phyloP scores from a whole-genome alignment of 1,284 basidiomycete species.

The Tilletia setariae region DNA sequence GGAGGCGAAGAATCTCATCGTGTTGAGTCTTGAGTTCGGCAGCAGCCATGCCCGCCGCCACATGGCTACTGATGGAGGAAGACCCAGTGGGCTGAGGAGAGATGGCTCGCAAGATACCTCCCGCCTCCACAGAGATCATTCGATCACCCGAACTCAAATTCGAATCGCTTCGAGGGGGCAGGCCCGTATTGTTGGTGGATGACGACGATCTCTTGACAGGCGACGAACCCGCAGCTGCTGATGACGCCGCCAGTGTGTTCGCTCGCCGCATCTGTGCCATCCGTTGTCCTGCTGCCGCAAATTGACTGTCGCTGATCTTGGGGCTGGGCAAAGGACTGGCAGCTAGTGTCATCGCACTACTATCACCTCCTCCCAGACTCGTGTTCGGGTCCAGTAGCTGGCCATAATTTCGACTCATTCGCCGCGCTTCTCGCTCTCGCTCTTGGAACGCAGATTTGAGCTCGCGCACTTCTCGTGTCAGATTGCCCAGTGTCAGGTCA shows the following conservation, averaged over 20 bases:
- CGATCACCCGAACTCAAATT: neutral
- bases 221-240: too few relatives aligned
- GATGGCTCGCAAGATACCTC: conserved; percentile 1
- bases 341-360: neutral
- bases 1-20: conserved; percentile 86
- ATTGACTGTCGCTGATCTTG: conserved; percentile 47
- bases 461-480: conserved; percentile 90
- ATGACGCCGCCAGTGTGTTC: conserved; percentile 24
- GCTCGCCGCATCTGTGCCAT: conserved; percentile 43
- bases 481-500: conserved; percentile 75
- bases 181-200: too few relatives aligned
- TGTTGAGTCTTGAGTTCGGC: conserved; percentile 83
- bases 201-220: too few relatives aligned
- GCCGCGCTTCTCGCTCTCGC: conserved; percentile 24
- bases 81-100: conserved; percentile 18
- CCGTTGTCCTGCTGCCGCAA: conserved; percentile 46
- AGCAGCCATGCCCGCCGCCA: conserved; percentile 62
- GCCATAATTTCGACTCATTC: conserved; percentile 3
- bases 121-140: neutral
- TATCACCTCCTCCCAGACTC: neutral
- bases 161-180: conserved; percentile 6
- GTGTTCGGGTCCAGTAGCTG: neutral
- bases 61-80: conserved; percentile 14
- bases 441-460: conserved; percentile 67
- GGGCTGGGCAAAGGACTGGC: neutral